Base-by-base conservation (phyloP, 306 rosid genomes). In the Prunus campanulata region DNA sequence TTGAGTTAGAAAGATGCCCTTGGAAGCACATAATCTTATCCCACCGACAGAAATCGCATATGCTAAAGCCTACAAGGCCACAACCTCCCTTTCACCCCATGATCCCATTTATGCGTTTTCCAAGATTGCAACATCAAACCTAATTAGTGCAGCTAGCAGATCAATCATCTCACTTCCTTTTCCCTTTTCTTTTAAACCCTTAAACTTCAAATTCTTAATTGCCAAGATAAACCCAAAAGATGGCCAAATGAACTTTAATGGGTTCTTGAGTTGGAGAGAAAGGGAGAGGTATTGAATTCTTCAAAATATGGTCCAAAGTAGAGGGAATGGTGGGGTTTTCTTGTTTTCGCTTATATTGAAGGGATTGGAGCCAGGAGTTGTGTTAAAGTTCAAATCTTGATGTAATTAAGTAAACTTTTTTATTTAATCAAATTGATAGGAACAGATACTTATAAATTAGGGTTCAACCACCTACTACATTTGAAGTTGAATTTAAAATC, bases 1-100 rank as follows among this genome's bases (percentile, higher is more conserved):
- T 65, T 50, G 64, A 65, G 8, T 32, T 63, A 42, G 79, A 65
- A 75, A 75, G 44, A 74, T 74, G 77, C 69, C 47, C 27, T 60
- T 46, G 29, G 1, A 11, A 51, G 49, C 27, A 60, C 69, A 60
- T 4, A 74, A 60, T 60, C 68, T 24, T 61, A 27, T 62, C 42
- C 57, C 56, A 73, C 77, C 47, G 77, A 59, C 68, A 59, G 16
- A 25, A 16, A 74, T 74, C 60, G 8, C 60, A 61, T 15, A 24
- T 18, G 69, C 27, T 24, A 42, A 55, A 42, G 25, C 42, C 55
- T 72, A 42, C 22, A 42, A 54, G 44, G 5, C 49, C 24, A 27
- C 32, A 11, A 11, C 32, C 46, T 57, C 60, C 35, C 25, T 47
- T 70, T 55, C 76, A 13, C 56, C 39, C 64, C 66, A 27, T 25